phyloP scores from a whole-genome alignment of 768 basidiomycete species.

The Boletus subcaerulescens region DNA sequence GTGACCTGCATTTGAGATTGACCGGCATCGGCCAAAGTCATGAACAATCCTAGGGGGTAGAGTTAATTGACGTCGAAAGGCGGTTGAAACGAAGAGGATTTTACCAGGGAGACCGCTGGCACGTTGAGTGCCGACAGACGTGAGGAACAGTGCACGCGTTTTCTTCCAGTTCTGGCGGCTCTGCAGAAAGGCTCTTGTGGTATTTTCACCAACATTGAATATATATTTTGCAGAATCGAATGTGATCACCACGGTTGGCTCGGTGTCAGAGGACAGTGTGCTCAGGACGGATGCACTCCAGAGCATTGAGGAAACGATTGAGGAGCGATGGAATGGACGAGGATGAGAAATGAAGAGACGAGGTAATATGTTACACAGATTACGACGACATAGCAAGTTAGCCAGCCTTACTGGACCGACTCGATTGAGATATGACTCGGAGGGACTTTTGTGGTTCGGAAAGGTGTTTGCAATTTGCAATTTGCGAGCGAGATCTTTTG shows the following conservation, averaged over 20 bases:
- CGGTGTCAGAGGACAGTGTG: slow-evolving; percentile 68
- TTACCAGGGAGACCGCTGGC: slow-evolving; percentile 73
- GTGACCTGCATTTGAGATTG: slow-evolving; percentile 55
- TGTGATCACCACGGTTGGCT: slow-evolving; percentile 69
- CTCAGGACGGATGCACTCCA: slow-evolving; percentile 66
- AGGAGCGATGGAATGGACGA: slow-evolving; percentile 17
- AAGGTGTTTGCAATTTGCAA: no score
- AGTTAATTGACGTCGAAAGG: not conserved
- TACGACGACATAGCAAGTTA: slow-evolving; percentile 24
- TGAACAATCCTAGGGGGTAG: slow-evolving; percentile 55
- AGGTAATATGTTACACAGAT: slow-evolving; percentile 25
- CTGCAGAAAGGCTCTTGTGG: slow-evolving; percentile 71
- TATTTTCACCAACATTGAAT: slow-evolving; percentile 85
- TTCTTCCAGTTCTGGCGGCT: slow-evolving; percentile 63
- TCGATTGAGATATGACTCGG: no score
- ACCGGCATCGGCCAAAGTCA: slow-evolving; percentile 76
- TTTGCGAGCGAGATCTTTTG: no score
- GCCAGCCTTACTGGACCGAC: slow-evolving; percentile 21
- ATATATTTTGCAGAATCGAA: slow-evolving; percentile 83
- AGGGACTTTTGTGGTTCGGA: no score
- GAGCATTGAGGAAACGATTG: slow-evolving; percentile 37
- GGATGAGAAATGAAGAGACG: slow-evolving; percentile 4
- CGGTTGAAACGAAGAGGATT: slow-evolving; percentile 1
- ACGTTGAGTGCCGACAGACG: slow-evolving; percentile 58
- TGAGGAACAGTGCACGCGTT: slow-evolving; percentile 70